phyloP scores from a whole-genome alignment of 2,329 filamentous ascomycete genomes.

The Trichoderma citrinoviride region DNA sequence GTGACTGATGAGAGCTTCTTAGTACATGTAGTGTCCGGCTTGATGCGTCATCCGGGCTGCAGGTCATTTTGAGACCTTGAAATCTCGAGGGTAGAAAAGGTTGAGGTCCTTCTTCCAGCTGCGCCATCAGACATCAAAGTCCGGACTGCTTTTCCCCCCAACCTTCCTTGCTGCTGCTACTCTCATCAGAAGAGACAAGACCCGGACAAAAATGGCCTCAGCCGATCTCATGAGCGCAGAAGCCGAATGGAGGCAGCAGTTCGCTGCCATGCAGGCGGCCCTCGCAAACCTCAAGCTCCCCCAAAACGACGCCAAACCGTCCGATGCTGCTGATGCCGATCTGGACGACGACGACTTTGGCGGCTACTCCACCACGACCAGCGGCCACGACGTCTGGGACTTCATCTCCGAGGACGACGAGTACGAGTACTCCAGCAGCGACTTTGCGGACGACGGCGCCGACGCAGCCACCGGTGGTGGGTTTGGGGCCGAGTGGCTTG shows the following conservation, averaged over 20 bases:
- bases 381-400: conserved; percentile 86
- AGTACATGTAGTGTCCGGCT: neutral
- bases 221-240: conserved; percentile 42
- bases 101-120: neutral
- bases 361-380: conserved; percentile 55
- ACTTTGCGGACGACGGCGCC: conserved; percentile 48
- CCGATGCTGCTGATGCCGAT: conserved; percentile 40
- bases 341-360: conserved; percentile 64
- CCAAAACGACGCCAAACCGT: conserved; percentile 36
- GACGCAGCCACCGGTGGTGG: conserved; percentile 31
- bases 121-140: neutral
- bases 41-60: neutral
- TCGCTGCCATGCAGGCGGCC: conserved; percentile 81
- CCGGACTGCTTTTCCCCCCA: neutral
- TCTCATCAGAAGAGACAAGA: neutral
- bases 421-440: conserved; percentile 60
- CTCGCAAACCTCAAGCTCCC: conserved; percentile 68
- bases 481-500: conserved; percentile 69
- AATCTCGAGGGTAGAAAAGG: neutral
- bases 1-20: conserved; percentile 16
- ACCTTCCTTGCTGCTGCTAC: neutral
- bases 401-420: conserved; percentile 75
- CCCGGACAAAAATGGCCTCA: conserved; percentile 34
- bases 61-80: neutral
- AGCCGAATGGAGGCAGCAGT: conserved; percentile 77